Evolutionary conservation across 2,329 filamentous ascomycete genomes (phyloP), one percentile per base, ranked within the genome.

Genomic region (Fusarium pininemorale): DNA sequence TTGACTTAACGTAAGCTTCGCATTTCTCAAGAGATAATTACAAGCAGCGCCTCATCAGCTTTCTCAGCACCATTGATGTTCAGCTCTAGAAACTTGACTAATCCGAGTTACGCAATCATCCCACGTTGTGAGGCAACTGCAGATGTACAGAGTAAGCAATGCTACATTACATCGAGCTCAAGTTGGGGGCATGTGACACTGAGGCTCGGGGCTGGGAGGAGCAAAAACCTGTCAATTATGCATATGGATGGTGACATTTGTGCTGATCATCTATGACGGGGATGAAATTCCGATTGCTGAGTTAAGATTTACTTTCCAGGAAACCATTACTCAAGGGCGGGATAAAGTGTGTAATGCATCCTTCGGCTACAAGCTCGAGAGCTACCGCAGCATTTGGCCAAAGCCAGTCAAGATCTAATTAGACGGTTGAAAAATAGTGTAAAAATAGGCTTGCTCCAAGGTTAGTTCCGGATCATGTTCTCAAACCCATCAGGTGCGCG

Each of bases 1-100:
- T 9, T 16, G 3, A 9, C 1, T 2, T 1, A n/a, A 6, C 14
- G 4, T 7, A n/a, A 2, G 11, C 1, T 1, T 15, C n/a, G n/a
- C n/a, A n/a, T n/a, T n/a, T n/a, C n/a, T 28, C 6, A 2, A 38
- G 4, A 24, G 7, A 51, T 0, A 10, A 26, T 30, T 7, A 22
- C 18, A 37, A 39, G 16, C 14, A 58, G n/a, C 18, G 18, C 24
- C 35, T n/a, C 20, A 5, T 30, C 20, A n/a, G n/a, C 20, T 14
- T 42, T 28, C 15, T 32, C n/a, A 28, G n/a, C n/a, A 37, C 26
- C 18, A 45, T 55, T 15, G 37, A 41, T 18, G 6, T 35, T 30
- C 30, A 58, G 30, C n/a, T 18, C 15, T 6, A 11, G 1, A 30
- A 24, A 35, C 14, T 35, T 57, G 48, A 44, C 30, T 22, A 20